Conservation (phyloP, 352 stramenopile genomes). For the Pythium dissimile region DNA sequence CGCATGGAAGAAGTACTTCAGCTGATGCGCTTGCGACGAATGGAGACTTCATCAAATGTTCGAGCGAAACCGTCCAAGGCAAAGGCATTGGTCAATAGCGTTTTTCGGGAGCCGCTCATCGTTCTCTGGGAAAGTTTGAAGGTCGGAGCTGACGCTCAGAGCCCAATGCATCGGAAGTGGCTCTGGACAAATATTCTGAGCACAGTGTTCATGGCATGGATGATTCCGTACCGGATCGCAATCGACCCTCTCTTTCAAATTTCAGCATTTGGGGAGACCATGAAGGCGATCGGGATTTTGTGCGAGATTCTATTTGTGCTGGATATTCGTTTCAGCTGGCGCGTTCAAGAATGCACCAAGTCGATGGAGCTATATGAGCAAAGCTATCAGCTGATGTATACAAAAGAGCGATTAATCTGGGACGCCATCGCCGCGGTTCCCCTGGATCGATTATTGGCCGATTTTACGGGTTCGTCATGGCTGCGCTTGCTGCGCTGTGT, state of each 20-base stretch:
- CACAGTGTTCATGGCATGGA: constrained; percentile 37
- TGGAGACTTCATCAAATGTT: constrained; percentile 8
- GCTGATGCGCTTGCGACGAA: constrained; percentile 22
- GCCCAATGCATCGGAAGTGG: constrained; percentile 40
- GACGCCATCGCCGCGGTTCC: constrained; percentile 37
- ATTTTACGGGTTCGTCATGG: constrained; percentile 29
- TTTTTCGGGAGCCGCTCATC: not conserved
- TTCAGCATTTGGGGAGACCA: constrained; percentile 3
- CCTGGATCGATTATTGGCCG: constrained; percentile 36
- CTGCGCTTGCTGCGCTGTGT: constrained; percentile 36
- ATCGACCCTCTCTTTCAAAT: constrained; percentile 33
- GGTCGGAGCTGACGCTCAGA: constrained; percentile 38
- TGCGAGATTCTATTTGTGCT: constrained; percentile 42
- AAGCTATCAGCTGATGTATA: constrained; percentile 30
- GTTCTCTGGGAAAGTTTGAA: constrained; percentile 12
- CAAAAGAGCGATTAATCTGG: constrained; percentile 38
- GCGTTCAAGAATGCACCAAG: constrained; percentile 25
- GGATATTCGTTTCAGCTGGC: constrained; percentile 52
- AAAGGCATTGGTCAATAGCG: not conserved
- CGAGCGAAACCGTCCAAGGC: not conserved
- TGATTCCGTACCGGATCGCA: constrained; percentile 48
- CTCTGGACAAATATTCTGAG: constrained; percentile 27
- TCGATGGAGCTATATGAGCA: constrained; percentile 61
- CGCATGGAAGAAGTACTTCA: constrained; percentile 31
- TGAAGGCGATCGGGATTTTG: constrained; percentile 24